Conservation (phyloP, 306 rosid species). For the Delonix regia region DNA sequence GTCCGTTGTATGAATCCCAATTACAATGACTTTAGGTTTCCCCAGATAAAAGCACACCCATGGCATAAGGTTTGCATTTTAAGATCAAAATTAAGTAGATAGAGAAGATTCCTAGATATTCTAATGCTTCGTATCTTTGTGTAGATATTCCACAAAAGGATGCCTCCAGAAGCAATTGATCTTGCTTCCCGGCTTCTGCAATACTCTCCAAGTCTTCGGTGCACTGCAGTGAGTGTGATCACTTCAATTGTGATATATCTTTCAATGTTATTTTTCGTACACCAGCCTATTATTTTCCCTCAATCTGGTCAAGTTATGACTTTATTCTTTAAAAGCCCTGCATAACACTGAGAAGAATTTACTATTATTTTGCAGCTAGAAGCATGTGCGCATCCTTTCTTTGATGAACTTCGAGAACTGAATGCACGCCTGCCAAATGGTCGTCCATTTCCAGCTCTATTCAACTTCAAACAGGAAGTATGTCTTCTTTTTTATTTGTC, state of each 20-base stretch:
- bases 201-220: constrained; percentile 94
- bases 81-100: constrained; percentile 10
- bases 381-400: constrained; percentile 96
- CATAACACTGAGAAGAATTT: constrained; percentile 26
- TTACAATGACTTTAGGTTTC: constrained; percentile 89
- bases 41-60: constrained; percentile 95
- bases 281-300: constrained; percentile 5
- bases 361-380: constrained; percentile 71
- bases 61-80: constrained; percentile 86
- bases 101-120: constrained; percentile 8
- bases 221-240: constrained; percentile 80
- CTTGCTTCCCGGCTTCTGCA: constrained; percentile 90
- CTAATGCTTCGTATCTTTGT: constrained; percentile 32
- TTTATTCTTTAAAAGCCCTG: background rate
- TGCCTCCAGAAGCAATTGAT: constrained; percentile 99
- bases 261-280: background rate
- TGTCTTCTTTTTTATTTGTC: constrained; percentile 31
- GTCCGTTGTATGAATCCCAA: constrained; percentile 98
- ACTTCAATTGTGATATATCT: background rate
- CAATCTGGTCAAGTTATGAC: background rate
- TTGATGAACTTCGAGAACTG: constrained; percentile 87
- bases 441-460: constrained; percentile 83
- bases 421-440: constrained; percentile 87
- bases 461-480: constrained; percentile 94
- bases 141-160: constrained; percentile 90